Percentiles rank a stretch among this genome's conserved stretches.
Evolutionary conservation across 2,329 filamentous ascomycete genomes (phyloP).

Genomic region (Fusarium sp.): DNA sequence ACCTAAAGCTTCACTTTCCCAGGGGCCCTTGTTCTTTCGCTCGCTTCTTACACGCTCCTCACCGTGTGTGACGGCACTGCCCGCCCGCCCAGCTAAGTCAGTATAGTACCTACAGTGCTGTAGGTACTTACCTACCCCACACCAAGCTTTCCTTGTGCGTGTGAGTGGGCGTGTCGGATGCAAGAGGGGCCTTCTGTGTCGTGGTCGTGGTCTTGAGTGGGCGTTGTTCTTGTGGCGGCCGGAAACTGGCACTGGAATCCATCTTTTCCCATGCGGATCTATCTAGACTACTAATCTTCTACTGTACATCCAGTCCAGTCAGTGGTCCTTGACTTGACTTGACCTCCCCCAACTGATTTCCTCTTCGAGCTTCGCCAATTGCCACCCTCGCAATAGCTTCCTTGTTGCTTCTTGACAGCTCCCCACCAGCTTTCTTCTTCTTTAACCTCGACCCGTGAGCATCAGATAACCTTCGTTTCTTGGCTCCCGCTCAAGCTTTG

Average conservation of each 20-base stretch:
- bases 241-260: slow-evolving; percentile 45
- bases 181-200: slow-evolving; percentile 35
- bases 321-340: slow-evolving; percentile 12
- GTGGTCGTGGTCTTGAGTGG: slow-evolving; percentile 39
- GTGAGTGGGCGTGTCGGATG: slow-evolving; percentile 37
- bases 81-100: slow-evolving; percentile 43
- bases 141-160: slow-evolving; percentile 44
- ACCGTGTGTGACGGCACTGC: slow-evolving; percentile 47
- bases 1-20: slow-evolving; percentile 26
- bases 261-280: slow-evolving; percentile 46
- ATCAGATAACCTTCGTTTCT: slow-evolving; percentile 25
- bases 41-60: slow-evolving; percentile 39
- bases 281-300: slow-evolving; percentile 28
- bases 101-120: background rate
- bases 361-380: slow-evolving; percentile 30
- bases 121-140: slow-evolving; percentile 37
- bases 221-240: slow-evolving; percentile 46
- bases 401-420: slow-evolving; percentile 29
- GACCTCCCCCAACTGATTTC: slow-evolving; percentile 38
- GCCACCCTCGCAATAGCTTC: slow-evolving; percentile 35
- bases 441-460: slow-evolving; percentile 21
- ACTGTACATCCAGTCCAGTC: background rate
- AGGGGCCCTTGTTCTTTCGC: slow-evolving; percentile 29
- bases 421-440: slow-evolving; percentile 25
- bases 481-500: slow-evolving; percentile 36